Evolutionary conservation across 106 monocot species (phyloP), one percentile per base, ranked within the genome.

Genomic region (Allium sativum): DNA sequence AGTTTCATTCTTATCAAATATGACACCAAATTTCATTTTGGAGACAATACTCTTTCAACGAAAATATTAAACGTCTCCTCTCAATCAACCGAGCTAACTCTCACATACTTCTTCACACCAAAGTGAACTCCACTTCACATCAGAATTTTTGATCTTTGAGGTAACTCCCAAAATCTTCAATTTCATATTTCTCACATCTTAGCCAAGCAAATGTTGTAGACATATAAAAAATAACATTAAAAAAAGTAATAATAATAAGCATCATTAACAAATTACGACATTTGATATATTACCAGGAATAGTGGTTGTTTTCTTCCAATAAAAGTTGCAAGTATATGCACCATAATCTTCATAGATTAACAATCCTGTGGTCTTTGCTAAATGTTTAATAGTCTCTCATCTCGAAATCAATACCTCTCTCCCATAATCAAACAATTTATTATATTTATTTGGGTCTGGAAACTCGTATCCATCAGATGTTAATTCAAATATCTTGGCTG

Each of bases 171-270:
- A 74, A 74, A 31, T 88, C 88, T 20, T 78, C 75, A 9, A 76
- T 57, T 3, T 55, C 82, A 9, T 79, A 79, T 51, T 59, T 64
- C 43, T 85, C 82, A 18, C 79, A 88, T 22, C 70, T 82, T 54
- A 93, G 56, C 93, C 93, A 93, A 4, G 88, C 93, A 76, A 93
- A 93, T 17, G 88, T 88, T 93, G 74, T 51, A 70, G 2, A 31
- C 7, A 19, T 10, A 18, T 0, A 44, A 44, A 44, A 17, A 61
- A 44, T 19, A 44, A 61, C n/a, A 61, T 17, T 17, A 0, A 41
- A 58, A 58, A 31, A 31, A 2, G 31, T 5, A 31, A 10, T 40
- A 41, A 58, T 7, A 22, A 58, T 40, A 8, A 1, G 7, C 10
- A 58, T 10, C 15, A 58, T 58, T 40, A 31, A 14, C 7, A 9